Evolutionary conservation across 495 filamentous ascomycete species (phyloP), one percentile per base, ranked within the genome.

Genomic region (Aspergillus wentii): DNA sequence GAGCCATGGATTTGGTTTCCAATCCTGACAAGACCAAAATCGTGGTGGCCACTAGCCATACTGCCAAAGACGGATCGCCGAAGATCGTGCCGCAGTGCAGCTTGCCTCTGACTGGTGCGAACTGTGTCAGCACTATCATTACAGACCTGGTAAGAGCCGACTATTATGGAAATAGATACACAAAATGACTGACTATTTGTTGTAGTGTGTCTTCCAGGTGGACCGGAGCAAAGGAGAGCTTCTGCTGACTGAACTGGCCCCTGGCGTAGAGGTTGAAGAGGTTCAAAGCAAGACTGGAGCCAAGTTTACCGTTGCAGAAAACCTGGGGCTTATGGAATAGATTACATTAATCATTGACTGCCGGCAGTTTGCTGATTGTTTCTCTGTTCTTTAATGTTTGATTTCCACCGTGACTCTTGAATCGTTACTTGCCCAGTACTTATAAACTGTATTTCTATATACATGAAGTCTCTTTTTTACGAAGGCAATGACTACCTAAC

Each of bases 1-100:
- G 89, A n/a, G 89, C 89, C 28, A 95, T 95, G 89, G 89, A 95
- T 55, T 64, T 95, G 29, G 87, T 95, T 33, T 82, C 75, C 33
- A 94, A 94, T 64, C 89, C 89, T 2, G 74, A 74, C 42, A 65
- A 72, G 32, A 95, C 89, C 17, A 94, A 92, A 69, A 87, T 95
- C 9, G 89, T 95, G 7, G 85, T 94, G 13, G 88, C 86, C 1
- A 95, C 90, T 71, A 90, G 90, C 63, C 89, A 95, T 62, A 83
- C 83, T 1, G 87, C 89, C 38, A 91, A 88, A 74, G 86, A 91
- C 62, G 89, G 89, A 21, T 81, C 79, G 21, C 70, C 86, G 14
- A 95, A 95, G 79, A 86, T 95, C 54, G 73, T 94, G 39, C 78
- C 84, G 57, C 76, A 86, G 57, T 95, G 89, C 64, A 76, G 75